Evolutionary conservation across 768 basidiomycete species (phyloP).

Genomic region (Chalciporus piperatus): DNA sequence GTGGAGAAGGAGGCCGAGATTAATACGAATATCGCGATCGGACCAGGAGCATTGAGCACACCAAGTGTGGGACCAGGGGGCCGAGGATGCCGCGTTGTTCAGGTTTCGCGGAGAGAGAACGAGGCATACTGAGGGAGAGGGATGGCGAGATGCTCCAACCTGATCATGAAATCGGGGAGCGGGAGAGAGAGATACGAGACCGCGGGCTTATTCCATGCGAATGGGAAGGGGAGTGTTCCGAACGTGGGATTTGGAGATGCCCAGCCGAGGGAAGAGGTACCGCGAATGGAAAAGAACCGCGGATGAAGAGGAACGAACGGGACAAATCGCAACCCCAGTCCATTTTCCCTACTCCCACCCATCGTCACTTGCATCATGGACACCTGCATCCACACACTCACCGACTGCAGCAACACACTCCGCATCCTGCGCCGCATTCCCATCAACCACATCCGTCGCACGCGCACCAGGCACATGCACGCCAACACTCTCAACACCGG

Average conservation of each 20-base stretch:
- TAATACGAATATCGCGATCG: slow-evolving; percentile 25
- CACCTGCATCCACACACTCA: slow-evolving; percentile 35
- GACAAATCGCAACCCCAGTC: slow-evolving; percentile 25
- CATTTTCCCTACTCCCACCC: slow-evolving; percentile 20
- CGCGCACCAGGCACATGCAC: slow-evolving; percentile 30
- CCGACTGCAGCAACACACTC: slow-evolving; percentile 26
- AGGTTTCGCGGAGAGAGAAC: slow-evolving; percentile 32
- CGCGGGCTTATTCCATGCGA: slow-evolving; percentile 3
- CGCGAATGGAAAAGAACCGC: no score
- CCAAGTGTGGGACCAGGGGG: slow-evolving; percentile 14
- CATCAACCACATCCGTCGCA: slow-evolving; percentile 28
- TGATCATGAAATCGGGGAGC: slow-evolving; percentile 26
- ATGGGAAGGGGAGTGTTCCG: slow-evolving; percentile 24
- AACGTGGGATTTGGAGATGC: slow-evolving; percentile 27
- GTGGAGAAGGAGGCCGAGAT: slow-evolving; percentile 91
- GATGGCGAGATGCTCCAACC: slow-evolving; percentile 29
- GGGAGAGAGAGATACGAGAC: slow-evolving; percentile 27
- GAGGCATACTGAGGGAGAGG: slow-evolving; percentile 19
- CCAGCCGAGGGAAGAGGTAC: slow-evolving; percentile 38
- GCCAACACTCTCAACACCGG: slow-evolving; percentile 33
- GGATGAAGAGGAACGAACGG: slow-evolving; percentile 21
- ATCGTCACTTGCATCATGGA: slow-evolving; percentile 33
- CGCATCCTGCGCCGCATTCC: slow-evolving; percentile 11
- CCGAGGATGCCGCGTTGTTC: slow-evolving; percentile 24
- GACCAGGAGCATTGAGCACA: slow-evolving; percentile 21